Base-by-base conservation (phyloP, 192 early-diverging fungal species). In the Coemansia sp. region DNA sequence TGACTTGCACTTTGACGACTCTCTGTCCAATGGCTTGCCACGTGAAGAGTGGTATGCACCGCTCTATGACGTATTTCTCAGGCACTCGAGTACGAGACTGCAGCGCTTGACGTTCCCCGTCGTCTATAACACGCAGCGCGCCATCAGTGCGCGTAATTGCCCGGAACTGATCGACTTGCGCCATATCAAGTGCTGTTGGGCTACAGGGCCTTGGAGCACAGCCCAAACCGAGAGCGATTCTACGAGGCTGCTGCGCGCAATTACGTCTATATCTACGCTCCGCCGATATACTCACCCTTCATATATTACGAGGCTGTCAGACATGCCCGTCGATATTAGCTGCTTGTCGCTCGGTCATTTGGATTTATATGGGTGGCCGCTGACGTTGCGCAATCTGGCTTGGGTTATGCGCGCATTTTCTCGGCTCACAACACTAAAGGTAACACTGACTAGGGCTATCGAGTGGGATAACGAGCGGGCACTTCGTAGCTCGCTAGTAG, bases 121-220 rank as follows among this genome's bases (percentile, higher is more conserved):
- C n/a, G 70, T 82, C 5, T 82, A 82, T 64, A 82, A 82, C 40
- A 82, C 79, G 20, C 65, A 67, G 48, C 62, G 79, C 5, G 51
- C 57, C 2, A 60, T 82, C n/a, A 70, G 66, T 9, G 23, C 42
- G 0, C 39, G 20, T n/a, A 82, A 76, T 37, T 82, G 79, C 18
- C 79, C 79, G 2, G 8, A 40, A 37, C 45, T 82, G 16, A 64
- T 70, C 0, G 70, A 74, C 1, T 43, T 82, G 13, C 63, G 74
- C 0, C 79, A 82, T 13, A 75, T 82, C 46, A 82, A 82, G 65
- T 82, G 79, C 51, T 82, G 79, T 57, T 82, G 79, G 79, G 73
- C 73, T 1, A 82, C 79, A n/a, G 79, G 70, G 0, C 14, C 42
- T 9, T 67, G 73, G 74, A 57, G 63, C 40, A 9, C 51, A 3